These are phyloP conservation scores for Chalaropsis ovoidea DNA, from an alignment of 2,329 filamentous ascomycete genomes.

Conservation along the genomic window DNA sequence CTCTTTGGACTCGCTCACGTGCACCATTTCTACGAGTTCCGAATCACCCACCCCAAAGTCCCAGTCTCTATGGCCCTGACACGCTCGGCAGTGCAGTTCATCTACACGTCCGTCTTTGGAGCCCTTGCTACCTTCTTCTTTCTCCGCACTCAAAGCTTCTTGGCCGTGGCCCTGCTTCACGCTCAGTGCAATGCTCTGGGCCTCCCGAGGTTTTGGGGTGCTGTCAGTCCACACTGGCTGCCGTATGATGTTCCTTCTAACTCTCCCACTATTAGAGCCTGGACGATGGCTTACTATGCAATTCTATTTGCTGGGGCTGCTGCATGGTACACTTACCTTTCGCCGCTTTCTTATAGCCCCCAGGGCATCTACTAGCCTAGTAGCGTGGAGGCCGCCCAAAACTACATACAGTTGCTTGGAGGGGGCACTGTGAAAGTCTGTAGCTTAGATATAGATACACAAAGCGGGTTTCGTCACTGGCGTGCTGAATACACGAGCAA, in stretches of 20 bases:
- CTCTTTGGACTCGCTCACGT: constrained; percentile 90
- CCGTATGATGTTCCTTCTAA: constrained; percentile 28
- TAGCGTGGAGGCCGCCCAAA: neutral
- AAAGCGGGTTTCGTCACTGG: too few relatives aligned
- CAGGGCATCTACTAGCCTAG: constrained; percentile 18
- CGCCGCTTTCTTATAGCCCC: constrained; percentile 55
- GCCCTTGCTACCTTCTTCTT: constrained; percentile 87
- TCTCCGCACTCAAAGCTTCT: constrained; percentile 70
- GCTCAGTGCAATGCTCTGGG: constrained; percentile 90
- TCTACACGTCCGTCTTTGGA: constrained; percentile 86
- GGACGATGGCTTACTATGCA: constrained; percentile 71
- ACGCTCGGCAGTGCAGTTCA: constrained; percentile 71
- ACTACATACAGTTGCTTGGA: too few relatives aligned
- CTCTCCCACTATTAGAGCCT: constrained; percentile 34
- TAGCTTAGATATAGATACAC: too few relatives aligned
- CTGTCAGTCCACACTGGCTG: constrained; percentile 49
- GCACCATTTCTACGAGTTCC: constrained; percentile 94
- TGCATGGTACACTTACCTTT: constrained; percentile 61
- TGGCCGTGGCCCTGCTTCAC: constrained; percentile 66
- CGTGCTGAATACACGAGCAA: too few relatives aligned
- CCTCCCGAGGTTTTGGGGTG: constrained; percentile 74
- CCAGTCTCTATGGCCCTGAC: constrained; percentile 53
- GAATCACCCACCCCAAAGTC: constrained; percentile 64
- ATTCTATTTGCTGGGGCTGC: constrained; percentile 62
- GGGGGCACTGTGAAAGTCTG: neutral